A percentile compares a stretch with the other conserved stretches of the same genome.
Evolutionary conservation across 345 rosid species (phyloP).

Genomic region (Arabidopsis thaliana): TAIR10.1 NC_003075.7:7298501-7299000

Average conservation of each 20-base stretch:
- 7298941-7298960: constrained; percentile 74
- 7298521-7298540: constrained; percentile 69
- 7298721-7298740: constrained; percentile 68
- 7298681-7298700: constrained; percentile 35
- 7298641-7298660: constrained; percentile 77
- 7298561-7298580: constrained; percentile 79
- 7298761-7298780: constrained; percentile 75
- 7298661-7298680: constrained; percentile 17
- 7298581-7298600: constrained; percentile 65
- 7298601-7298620: constrained; percentile 71
- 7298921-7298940: constrained; percentile 72
- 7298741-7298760: constrained; percentile 51
- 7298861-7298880: constrained; percentile 75
- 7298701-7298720: constrained; percentile 66
- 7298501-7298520: constrained; percentile 89
- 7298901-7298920: constrained; percentile 70
- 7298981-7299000: constrained; percentile 62
- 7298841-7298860: constrained; percentile 51
- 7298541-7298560: constrained; percentile 95
- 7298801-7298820: constrained; percentile 63
- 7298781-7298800: constrained; percentile 66
- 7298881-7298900: constrained; percentile 63
- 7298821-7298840: constrained; percentile 56
- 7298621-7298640: constrained; percentile 71
- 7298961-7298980: constrained; percentile 54